Conservation (phyloP, 108 stramenopile species). For the Skeletonema potamos region DNA sequence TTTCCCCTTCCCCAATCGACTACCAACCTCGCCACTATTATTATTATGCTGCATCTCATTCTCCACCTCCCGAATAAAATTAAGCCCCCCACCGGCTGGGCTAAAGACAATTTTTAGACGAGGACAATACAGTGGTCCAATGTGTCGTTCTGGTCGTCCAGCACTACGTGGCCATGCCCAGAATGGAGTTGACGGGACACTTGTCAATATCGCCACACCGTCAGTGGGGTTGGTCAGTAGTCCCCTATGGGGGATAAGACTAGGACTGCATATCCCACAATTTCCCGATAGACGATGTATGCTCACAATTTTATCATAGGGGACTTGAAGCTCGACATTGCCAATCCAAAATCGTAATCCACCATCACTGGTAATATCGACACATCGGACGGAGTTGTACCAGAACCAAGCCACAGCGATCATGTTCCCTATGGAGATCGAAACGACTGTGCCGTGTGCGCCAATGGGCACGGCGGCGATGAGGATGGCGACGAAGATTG, state of each 20-base stretch:
- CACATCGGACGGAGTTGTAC: conserved; percentile 87
- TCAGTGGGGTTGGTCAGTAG: conserved; percentile 68
- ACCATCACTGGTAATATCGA: conserved; percentile 82
- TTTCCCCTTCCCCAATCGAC: conserved; percentile 28
- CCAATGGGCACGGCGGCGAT: conserved; percentile 79
- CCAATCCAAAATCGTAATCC: conserved; percentile 89
- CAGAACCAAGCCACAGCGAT: conserved; percentile 85
- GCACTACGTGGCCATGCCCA: conserved; percentile 87
- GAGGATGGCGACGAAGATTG: conserved; percentile 62
- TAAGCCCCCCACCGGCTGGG: conserved; percentile 70
- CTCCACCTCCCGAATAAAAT: conserved; percentile 83
- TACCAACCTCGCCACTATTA: conserved; percentile 11
- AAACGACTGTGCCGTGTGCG: conserved; percentile 82
- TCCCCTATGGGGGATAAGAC: conserved; percentile 71
- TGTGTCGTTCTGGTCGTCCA: conserved; percentile 77
- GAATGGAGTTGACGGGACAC: conserved; percentile 81
- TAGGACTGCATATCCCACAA: conserved; percentile 35
- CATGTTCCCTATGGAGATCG: conserved; percentile 76
- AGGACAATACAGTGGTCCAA: conserved; percentile 73
- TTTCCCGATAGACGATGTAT: conserved; percentile 55
- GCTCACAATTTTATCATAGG: conserved; percentile 78
- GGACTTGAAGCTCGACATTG: conserved; percentile 85
- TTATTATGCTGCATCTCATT: conserved; percentile 66
- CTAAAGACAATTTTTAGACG: conserved; percentile 81
- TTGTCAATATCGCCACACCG: conserved; percentile 81